Percentiles rank a stretch among this genome's conserved stretches.
Conservation (phyloP, 192 early-diverging fungal species). For the Thoreauomyces humboldtii region DNA sequence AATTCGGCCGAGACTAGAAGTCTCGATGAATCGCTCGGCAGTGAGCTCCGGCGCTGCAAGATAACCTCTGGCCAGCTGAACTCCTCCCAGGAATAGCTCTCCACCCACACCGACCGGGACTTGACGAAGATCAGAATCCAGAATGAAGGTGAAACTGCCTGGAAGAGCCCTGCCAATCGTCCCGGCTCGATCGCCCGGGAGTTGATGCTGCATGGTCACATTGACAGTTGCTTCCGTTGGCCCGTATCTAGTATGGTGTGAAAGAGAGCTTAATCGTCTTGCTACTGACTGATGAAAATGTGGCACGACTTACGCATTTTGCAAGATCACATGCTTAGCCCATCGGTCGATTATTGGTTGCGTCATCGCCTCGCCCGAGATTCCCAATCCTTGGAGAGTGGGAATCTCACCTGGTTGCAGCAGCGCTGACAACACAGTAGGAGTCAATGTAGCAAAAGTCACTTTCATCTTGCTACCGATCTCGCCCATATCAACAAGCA, state of each 20-base stretch:
- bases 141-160: not conserved
- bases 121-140: not conserved
- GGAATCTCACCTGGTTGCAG: not conserved
- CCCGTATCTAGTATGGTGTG: no score
- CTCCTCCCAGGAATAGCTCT: slow-evolving; percentile 38
- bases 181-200: not conserved
- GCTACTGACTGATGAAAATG: no score
- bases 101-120: slow-evolving; percentile 39
- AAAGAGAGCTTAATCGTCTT: no score
- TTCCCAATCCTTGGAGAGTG: slow-evolving; percentile 2
- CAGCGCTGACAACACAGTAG: not conserved
- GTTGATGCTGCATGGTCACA: not conserved
- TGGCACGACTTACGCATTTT: not conserved
- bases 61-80: slow-evolving; percentile 42
- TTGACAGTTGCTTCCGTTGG: no score
- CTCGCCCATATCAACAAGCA: slow-evolving; percentile 1
- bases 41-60: slow-evolving; percentile 40
- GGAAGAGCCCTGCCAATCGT: not conserved
- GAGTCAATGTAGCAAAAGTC: not conserved
- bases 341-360: not conserved
- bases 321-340: not conserved
- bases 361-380: slow-evolving; percentile 12
- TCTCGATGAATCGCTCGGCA: slow-evolving; percentile 27
- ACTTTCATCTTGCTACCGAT: not conserved
- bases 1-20: slow-evolving; percentile 16